These are phyloP conservation scores for Calonectria honghensis DNA, from an alignment of 2,329 filamentous ascomycete species.

Conservation along the genomic window DNA sequence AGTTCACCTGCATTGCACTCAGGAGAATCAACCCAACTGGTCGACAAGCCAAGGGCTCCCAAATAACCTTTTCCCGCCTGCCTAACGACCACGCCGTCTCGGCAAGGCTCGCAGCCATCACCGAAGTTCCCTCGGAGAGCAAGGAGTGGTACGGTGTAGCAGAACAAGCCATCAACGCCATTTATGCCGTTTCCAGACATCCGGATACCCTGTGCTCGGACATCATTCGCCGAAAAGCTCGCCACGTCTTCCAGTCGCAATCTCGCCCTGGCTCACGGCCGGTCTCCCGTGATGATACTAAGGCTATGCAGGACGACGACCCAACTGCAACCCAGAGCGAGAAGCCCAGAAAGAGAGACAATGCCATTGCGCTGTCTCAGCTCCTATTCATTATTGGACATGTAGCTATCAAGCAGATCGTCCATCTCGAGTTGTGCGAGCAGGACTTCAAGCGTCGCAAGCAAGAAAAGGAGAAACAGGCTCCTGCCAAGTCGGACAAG, in stretches of 20 bases:
- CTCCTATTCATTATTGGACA: conserved; percentile 96
- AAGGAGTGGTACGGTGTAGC: conserved; percentile 98
- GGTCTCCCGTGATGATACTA: conserved; percentile 66
- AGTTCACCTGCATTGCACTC: conserved; percentile 95
- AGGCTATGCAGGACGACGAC: conserved; percentile 56
- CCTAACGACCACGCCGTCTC: conserved; percentile 95
- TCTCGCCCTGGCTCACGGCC: conserved; percentile 66
- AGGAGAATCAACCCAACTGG: conserved; percentile 91
- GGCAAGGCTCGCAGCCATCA: conserved; percentile 85
- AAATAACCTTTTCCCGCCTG: conserved; percentile 82
- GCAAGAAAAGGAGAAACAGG: conserved; percentile 86
- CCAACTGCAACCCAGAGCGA: conserved; percentile 60
- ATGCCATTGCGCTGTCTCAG: conserved; percentile 87
- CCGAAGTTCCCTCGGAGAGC: conserved; percentile 89
- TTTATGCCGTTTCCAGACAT: conserved; percentile 95
- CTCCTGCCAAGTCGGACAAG: conserved; percentile 68
- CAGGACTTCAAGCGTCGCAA: conserved; percentile 98
- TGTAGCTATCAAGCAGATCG: conserved; percentile 98
- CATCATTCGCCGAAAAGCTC: conserved; percentile 90
- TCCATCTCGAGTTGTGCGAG: conserved; percentile 97
- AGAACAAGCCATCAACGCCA: conserved; percentile 96
- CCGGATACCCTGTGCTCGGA: conserved; percentile 95
- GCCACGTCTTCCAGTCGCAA: conserved; percentile 79
- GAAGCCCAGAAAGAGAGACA: conserved; percentile 76
- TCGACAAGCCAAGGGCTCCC: conserved; percentile 84